Evolutionary conservation across 352 stramenopile genomes (phyloP), one percentile per base, ranked within the genome.

Genomic region (Phytophthora megakarya): DNA sequence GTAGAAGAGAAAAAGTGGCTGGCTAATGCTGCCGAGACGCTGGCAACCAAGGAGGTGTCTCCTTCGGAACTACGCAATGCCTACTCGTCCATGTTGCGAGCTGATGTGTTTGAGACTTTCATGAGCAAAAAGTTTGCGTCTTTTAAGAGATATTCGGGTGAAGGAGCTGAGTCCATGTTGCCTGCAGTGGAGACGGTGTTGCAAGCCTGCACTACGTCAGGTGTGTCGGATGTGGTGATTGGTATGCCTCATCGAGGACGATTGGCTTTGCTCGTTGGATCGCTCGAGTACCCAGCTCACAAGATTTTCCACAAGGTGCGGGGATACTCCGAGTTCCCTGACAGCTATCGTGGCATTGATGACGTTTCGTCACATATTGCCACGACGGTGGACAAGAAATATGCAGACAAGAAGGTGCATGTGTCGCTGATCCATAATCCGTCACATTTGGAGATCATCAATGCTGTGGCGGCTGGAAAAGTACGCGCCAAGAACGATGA

Each of bases 381-480:
- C 44, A 81, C 81, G 39, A 86, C 79, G 0, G 39, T 90, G 16
- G 79, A 93, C 66, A 90, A 92, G 61, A 79, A 71, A 43, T 93
- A 80, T 37, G 73, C 72, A 13, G 54, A 74, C 40, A 70, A 70
- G 32, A 65, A 74, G n/a, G 75, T 96, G 43, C 84, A 90, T 62
- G 82, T 96, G n/a, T 95, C 86, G 22, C 65, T 97, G 26, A 65
- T 95, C 25, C 84, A 92, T 69, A 97, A 97, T 38, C 88, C 89
- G 33, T 95, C 83, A 18, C 89, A 97, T 52, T 61, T 97, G 40
- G 89, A 96, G 80, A 92, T 93, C 47, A 95, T 96, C 70, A 96
- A 96, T 48, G 70, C 87, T 7, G 86, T 97, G 30, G 84, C 84
- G 9, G 79, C 85, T 0, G 89, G 88, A 25, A 96, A 97, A 65